Conservation (phyloP, 345 rosid genomes). For the Brassica incana region DNA sequence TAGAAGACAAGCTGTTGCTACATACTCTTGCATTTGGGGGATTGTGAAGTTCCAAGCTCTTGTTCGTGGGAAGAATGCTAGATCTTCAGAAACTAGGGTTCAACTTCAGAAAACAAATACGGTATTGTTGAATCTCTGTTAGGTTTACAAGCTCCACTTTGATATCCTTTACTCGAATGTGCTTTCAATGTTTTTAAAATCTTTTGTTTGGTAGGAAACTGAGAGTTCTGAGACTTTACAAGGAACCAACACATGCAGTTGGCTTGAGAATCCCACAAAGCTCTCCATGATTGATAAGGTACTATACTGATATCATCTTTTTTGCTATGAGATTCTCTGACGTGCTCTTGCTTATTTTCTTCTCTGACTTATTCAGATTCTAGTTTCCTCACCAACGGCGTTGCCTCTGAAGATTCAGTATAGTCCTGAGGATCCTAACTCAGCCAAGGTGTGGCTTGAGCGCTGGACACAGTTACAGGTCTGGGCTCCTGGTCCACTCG, state of each 20-base stretch:
- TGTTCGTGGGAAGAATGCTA: constrained; percentile 56
- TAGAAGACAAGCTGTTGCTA: constrained; percentile 85
- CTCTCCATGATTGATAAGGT: constrained; percentile 63
- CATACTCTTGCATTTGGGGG: constrained; percentile 57
- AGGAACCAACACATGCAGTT: constrained; percentile 23
- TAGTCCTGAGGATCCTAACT: constrained; percentile 58
- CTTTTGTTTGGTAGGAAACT: constrained; percentile 43
- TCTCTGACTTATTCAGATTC: constrained; percentile 49
- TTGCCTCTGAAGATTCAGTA: constrained; percentile 54
- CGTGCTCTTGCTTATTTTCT: constrained; percentile 19
- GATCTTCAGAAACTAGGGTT: constrained; percentile 42
- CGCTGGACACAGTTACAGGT: constrained; percentile 67
- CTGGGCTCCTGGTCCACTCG: constrained; percentile 53
- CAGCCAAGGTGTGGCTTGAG: constrained; percentile 62
- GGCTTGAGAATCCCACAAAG: constrained; percentile 44
- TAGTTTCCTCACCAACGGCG: constrained; percentile 47
- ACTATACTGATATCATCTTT: background rate
- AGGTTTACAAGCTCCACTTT: background rate
- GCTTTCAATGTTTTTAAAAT: background rate
- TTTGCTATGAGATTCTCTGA: background rate
- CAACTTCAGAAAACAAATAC: constrained; percentile 41
- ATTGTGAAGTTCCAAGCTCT: constrained; percentile 70
- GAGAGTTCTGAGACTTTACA: constrained; percentile 35
- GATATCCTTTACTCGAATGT: background rate
- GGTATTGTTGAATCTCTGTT: constrained; percentile 9